phyloP scores from a whole-genome alignment of 2,329 filamentous ascomycete species.

The Aspergillus sp. region DNA sequence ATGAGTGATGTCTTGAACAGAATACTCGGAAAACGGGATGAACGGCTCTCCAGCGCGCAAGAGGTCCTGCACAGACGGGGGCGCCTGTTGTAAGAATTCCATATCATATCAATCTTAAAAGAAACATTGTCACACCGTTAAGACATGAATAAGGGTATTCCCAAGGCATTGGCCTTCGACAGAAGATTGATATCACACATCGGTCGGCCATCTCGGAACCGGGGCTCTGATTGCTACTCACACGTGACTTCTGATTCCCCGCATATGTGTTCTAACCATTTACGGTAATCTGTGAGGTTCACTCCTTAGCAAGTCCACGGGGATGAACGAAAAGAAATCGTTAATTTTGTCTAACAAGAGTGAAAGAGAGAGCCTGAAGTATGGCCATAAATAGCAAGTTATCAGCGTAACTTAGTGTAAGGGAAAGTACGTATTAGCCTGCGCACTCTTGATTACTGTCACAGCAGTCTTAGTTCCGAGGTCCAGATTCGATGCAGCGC shows the following conservation, averaged over 20 bases:
- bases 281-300: background rate
- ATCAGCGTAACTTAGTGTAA: background rate
- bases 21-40: slow-evolving; percentile 26
- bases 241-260: slow-evolving; percentile 10
- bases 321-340: background rate
- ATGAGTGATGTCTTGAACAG: slow-evolving; percentile 11
- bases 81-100: slow-evolving; percentile 7
- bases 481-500: background rate
- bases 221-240: background rate
- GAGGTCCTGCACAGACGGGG: slow-evolving; percentile 15
- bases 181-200: background rate
- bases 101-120: background rate
- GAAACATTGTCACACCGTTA: background rate
- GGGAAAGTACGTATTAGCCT: background rate
- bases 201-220: slow-evolving; percentile 14
- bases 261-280: slow-evolving; percentile 13
- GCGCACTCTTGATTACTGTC: background rate
- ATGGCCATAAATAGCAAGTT: background rate
- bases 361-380: background rate
- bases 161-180: background rate
- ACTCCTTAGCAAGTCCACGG: background rate
- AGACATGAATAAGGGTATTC: background rate
- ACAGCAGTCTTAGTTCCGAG: background rate
- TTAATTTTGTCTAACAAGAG: background rate
- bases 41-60: slow-evolving; percentile 18